A percentile compares a stretch with the other conserved stretches of the same genome.
phyloP scores from a whole-genome alignment of 164 flowering plant species.

The Liquidambar formosana region DNA sequence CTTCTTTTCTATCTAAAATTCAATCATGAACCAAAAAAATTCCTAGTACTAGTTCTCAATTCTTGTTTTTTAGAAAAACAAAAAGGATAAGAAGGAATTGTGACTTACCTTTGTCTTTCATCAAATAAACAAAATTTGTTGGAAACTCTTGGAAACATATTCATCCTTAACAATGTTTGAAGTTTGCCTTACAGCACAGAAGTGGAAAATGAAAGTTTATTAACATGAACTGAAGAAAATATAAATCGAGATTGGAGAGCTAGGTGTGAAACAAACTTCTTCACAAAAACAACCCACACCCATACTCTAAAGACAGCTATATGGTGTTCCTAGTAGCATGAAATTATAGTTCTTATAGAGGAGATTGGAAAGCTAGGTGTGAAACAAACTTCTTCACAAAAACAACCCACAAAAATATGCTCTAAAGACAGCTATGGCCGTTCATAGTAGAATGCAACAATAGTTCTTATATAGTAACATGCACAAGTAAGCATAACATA shows the following conservation, averaged over 20 bases:
- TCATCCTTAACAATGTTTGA: not conserved
- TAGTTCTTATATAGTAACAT: not conserved
- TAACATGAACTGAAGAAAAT: not conserved
- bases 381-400: not conserved
- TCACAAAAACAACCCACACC: not conserved
- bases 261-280: not conserved
- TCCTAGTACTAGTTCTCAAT: too few relatives aligned
- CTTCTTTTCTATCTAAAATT: too few relatives aligned
- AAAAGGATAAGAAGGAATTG: too few relatives aligned
- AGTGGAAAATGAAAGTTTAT: not conserved
- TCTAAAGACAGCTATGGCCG: not conserved
- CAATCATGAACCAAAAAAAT: too few relatives aligned
- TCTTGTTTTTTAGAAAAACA: too few relatives aligned
- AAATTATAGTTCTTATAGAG: not conserved
- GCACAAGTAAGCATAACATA: not conserved
- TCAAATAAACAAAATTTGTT: not conserved
- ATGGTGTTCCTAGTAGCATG: not conserved
- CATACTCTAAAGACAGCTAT: not conserved
- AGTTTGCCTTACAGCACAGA: too few relatives aligned
- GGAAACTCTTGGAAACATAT: not conserved
- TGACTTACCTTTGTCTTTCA: too few relatives aligned
- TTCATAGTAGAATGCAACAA: not conserved
- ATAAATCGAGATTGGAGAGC: not conserved
- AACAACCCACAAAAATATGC: not conserved
- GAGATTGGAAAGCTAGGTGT: not conserved